Evolutionary conservation across 129 eudicot species (phyloP).

Genomic region (Smallanthus sonchifolius): DNA sequence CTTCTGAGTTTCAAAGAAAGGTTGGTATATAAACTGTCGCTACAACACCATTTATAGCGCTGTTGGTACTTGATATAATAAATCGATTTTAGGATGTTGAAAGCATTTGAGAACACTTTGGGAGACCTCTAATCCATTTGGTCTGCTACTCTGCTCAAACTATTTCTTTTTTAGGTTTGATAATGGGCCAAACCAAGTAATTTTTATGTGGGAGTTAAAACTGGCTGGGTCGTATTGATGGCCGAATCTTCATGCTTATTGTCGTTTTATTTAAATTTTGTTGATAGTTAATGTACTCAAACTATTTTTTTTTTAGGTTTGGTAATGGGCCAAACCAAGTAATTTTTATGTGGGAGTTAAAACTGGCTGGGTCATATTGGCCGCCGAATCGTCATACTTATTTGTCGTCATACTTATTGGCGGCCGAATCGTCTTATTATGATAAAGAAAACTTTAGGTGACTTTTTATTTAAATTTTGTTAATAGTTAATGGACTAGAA

Average conservation of each 20-base stretch:
- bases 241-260: background rate
- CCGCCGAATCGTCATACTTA: background rate
- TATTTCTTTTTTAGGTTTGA: background rate
- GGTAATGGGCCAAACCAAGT: background rate
- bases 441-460: too few relatives aligned
- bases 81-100: background rate
- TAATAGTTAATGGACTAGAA: background rate
- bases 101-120: background rate
- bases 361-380: background rate
- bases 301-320: too few relatives aligned
- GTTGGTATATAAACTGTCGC: constrained; percentile 30
- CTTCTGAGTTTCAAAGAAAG: constrained; percentile 90
- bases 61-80: background rate
- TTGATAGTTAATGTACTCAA: too few relatives aligned
- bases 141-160: too few relatives aligned
- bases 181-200: background rate
- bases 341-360: background rate
- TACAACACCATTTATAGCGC: background rate
- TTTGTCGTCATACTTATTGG: background rate
- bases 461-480: too few relatives aligned
- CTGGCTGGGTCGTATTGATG: background rate
- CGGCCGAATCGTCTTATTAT: too few relatives aligned
- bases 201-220: background rate
- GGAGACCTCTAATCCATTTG: background rate
- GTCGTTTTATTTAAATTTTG: background rate